Evolutionary conservation across 2,329 filamentous ascomycete species (phyloP), one percentile per base, ranked within the genome.

Genomic region (Magnaporthiopsis rhizophila): DNA sequence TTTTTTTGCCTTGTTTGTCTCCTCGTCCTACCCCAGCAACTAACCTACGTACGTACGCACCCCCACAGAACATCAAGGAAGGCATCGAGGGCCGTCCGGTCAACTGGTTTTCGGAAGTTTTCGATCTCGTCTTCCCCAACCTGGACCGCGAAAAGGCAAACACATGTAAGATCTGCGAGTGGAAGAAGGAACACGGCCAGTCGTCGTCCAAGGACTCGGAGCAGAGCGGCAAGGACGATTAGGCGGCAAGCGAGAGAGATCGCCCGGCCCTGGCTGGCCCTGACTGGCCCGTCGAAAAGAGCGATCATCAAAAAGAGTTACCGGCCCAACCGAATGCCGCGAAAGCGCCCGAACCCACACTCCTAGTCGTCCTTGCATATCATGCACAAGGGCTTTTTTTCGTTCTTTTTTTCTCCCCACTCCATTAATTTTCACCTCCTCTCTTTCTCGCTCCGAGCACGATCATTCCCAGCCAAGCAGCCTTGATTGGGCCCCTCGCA

Each of bases 81-180:
- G 93, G 92, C 69, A 91, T 99, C 67, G 89, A 97, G 77, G 95
- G 96, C 72, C 90, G 89, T 69, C 89, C 95, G 0, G 94, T 94
- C 24, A 88, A 85, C 72, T 99, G 95, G 95, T 99, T 98, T 80
- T 84, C 84, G 8, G 92, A 99, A 69, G 91, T 99, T 62, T 98
- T 97, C 75, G 85, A 94, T 67, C 83, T 97, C 66, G 87, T 98
- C 69, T 99, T 99, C 81, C 87, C 91, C 53, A 81, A 89, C 68
- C 77, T 98, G 24, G 90, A 97, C 77, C 82, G 80, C 66, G 83
- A 89, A 58, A 78, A 85, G 66, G 92, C 89, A 67, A 95, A 90
- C 75, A 84, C 82, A 68, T 95, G 91, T 86, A 88, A 89, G 72
- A 77, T 81, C 60, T 78, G 77, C 71, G 80, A 83, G 69, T 79